A percentile compares a stretch with the other conserved stretches of the same genome.
phyloP scores from a whole-genome alignment of 805 yeast species.

The Teunomyces pallodes region DNA sequence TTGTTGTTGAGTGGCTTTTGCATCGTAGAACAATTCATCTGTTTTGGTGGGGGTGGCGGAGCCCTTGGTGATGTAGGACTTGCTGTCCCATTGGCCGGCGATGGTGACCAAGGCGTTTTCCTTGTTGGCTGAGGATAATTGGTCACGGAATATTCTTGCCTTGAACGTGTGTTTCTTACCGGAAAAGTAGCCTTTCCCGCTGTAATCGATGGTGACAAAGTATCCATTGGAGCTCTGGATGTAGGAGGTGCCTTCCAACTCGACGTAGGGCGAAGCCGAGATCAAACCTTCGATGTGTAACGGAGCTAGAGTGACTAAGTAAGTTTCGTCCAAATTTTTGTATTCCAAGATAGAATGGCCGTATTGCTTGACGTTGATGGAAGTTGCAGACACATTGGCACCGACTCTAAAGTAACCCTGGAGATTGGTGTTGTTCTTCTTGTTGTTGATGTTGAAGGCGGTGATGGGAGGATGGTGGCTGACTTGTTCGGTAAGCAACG shows the following conservation, averaged over 20 bases:
- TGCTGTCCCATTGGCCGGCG: constrained; percentile 89
- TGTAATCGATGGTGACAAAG: constrained; percentile 67
- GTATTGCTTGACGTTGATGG: constrained; percentile 82
- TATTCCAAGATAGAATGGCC: constrained; percentile 83
- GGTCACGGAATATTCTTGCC: constrained; percentile 68
- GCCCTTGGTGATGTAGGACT: constrained; percentile 63
- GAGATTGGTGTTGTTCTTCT: constrained; percentile 60
- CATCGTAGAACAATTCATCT: constrained; percentile 61
- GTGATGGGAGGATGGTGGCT: constrained; percentile 97
- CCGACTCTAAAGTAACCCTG: constrained; percentile 90
- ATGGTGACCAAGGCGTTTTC: constrained; percentile 75
- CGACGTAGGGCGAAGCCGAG: constrained; percentile 91
- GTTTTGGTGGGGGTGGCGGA: constrained; percentile 42
- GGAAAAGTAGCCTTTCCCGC: constrained; percentile 92
- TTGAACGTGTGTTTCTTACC: constrained; percentile 94
- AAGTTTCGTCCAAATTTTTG: constrained; percentile 61
- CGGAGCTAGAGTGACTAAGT: constrained; percentile 86
- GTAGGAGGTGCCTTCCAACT: constrained; percentile 83
- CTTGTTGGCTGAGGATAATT: constrained; percentile 45
- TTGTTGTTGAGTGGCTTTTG: constrained; percentile 48
- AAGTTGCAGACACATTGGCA: constrained; percentile 74
- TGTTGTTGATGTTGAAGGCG: constrained; percentile 82
- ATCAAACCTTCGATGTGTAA: constrained; percentile 92
- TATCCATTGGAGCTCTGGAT: constrained; percentile 83
- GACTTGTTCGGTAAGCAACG: constrained; percentile 85